phyloP scores from a whole-genome alignment of 1,284 basidiomycete genomes.

The Lignosus rhinocerotis region DNA sequence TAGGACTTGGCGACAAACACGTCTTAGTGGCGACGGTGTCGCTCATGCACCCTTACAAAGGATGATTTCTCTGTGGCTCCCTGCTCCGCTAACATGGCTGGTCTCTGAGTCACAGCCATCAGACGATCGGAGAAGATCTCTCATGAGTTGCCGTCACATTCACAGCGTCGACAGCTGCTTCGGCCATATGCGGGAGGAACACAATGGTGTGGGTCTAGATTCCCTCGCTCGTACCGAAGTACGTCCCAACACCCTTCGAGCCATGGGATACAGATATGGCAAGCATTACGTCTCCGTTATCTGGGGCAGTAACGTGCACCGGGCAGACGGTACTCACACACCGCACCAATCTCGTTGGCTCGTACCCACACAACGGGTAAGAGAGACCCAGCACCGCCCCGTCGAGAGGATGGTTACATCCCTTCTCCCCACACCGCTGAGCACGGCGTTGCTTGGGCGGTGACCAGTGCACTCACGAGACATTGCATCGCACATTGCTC shows the following conservation, averaged over 20 bases:
- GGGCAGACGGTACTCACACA: neutral
- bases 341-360: neutral
- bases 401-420: slow-evolving; percentile 1
- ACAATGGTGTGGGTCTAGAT: neutral
- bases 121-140: neutral
- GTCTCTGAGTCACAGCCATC: no score
- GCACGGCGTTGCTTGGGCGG: no score
- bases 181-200: no score
- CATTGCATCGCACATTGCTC: neutral
- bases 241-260: neutral
- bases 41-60: no score
- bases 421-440: neutral
- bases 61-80: no score
- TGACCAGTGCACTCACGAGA: no score
- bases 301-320: neutral
- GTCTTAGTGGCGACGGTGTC: no score
- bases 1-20: no score
- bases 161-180: no score
- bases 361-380: neutral
- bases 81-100: no score
- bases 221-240: neutral
- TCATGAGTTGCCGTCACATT: neutral
- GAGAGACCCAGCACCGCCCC: neutral
- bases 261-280: neutral
- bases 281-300: neutral